phyloP scores from a whole-genome alignment of 768 basidiomycete genomes.

The Leucosporidium creatinivorum region DNA sequence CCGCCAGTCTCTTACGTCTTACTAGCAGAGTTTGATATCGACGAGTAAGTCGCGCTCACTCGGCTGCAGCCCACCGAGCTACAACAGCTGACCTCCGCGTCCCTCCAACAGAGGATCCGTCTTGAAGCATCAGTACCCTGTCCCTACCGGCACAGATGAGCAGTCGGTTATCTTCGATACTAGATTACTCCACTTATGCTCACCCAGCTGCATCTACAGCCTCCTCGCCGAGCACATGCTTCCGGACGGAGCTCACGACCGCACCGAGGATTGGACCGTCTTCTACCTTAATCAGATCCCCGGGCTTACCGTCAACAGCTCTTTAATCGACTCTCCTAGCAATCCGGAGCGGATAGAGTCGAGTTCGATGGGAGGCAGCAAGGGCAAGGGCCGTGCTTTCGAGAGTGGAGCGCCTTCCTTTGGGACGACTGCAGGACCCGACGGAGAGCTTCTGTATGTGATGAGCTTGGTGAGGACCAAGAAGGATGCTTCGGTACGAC shows the following conservation, averaged over 20 bases:
- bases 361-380: slow-evolving; percentile 1
- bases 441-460: slow-evolving; percentile 68
- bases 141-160: slow-evolving; percentile 87
- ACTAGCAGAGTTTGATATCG: slow-evolving; percentile 98
- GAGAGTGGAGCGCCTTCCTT: slow-evolving; percentile 42
- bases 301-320: slow-evolving; percentile 69
- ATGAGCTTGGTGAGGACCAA: slow-evolving; percentile 86
- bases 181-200: not conserved
- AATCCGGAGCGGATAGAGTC: slow-evolving; percentile 15
- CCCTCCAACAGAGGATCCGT: slow-evolving; percentile 56
- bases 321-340: slow-evolving; percentile 54
- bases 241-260: slow-evolving; percentile 92
- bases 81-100: too few species aligned
- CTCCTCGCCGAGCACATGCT: slow-evolving; percentile 95
- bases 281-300: slow-evolving; percentile 95
- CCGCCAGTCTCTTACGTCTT: slow-evolving; percentile 57
- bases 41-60: slow-evolving; percentile 44
- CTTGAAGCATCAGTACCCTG: slow-evolving; percentile 91
- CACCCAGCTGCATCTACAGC: slow-evolving; percentile 44
- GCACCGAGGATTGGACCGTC: slow-evolving; percentile 94
- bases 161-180: slow-evolving; percentile 52
- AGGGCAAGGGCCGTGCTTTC: slow-evolving; percentile 35
- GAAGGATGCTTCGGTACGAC: slow-evolving; percentile 71
- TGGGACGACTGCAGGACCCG: slow-evolving; percentile 32
- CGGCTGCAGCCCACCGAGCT: too few species aligned